These are phyloP conservation scores for Chrysoporthe austroafricana DNA, from an alignment of 2,329 filamentous ascomycete genomes.

Conservation along the genomic window DNA sequence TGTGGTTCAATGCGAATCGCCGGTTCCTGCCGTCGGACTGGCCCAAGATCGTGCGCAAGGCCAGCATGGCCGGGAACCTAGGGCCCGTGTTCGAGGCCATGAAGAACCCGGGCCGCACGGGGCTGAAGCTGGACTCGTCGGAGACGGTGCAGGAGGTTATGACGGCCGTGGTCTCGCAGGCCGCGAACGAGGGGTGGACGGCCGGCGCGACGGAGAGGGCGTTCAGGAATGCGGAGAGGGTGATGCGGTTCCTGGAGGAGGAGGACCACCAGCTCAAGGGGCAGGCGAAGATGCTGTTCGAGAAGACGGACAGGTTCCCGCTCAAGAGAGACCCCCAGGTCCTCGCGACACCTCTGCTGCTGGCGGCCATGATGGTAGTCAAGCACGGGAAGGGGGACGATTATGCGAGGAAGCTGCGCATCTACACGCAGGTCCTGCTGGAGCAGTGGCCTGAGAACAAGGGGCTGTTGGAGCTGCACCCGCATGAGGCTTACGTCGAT, in stretches of 20 bases:
- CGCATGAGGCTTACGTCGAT: slow-evolving; percentile 36
- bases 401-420: slow-evolving; percentile 40
- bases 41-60: slow-evolving; percentile 46
- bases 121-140: slow-evolving; percentile 46
- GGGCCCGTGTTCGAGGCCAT: slow-evolving; percentile 55
- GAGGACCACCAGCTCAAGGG: slow-evolving; percentile 41
- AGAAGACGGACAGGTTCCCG: slow-evolving; percentile 33
- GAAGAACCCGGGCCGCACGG: slow-evolving; percentile 50
- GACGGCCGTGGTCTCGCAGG: slow-evolving; percentile 46
- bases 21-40: slow-evolving; percentile 41
- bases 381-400: slow-evolving; percentile 39
- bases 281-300: slow-evolving; percentile 24
- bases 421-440: slow-evolving; percentile 44
- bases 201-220: slow-evolving; percentile 45
- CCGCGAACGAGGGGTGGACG: slow-evolving; percentile 43
- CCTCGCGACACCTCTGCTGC: slow-evolving; percentile 47
- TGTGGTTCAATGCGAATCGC: slow-evolving; percentile 47
- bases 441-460: slow-evolving; percentile 46
- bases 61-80: slow-evolving; percentile 46
- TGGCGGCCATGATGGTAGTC: slow-evolving; percentile 46
- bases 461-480: slow-evolving; percentile 44
- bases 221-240: slow-evolving; percentile 49
- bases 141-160: slow-evolving; percentile 48
- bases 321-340: slow-evolving; percentile 49
- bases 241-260: slow-evolving; percentile 55